Evolutionary conservation across 2,329 filamentous ascomycete genomes (phyloP).

Genomic region (Pseudocercospora eumusae): DNA sequence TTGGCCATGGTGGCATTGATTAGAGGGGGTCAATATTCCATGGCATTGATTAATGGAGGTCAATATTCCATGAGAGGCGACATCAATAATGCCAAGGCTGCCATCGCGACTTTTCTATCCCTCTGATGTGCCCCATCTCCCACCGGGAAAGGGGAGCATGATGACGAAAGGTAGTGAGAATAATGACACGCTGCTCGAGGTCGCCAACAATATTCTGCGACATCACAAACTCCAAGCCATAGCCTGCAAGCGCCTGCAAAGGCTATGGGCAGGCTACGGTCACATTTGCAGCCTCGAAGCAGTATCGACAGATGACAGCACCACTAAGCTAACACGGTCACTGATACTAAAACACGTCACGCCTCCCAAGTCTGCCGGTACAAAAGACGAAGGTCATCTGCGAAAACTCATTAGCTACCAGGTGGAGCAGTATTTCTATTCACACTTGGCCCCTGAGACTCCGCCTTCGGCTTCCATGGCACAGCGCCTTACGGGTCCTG

Average conservation of each 20-base stretch:
- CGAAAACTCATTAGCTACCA: conserved; percentile 68
- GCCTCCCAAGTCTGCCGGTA: conserved; percentile 47
- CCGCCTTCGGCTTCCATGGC: conserved; percentile 52
- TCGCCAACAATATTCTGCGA: not conserved
- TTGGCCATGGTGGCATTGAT: not conserved
- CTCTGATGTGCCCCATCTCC: too few relatives aligned
- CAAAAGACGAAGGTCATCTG: conserved; percentile 61
- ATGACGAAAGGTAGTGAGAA: too few relatives aligned
- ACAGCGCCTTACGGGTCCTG: conserved; percentile 44
- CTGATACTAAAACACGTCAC: conserved; percentile 63
- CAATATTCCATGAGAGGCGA: not conserved
- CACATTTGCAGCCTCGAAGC: conserved; percentile 59
- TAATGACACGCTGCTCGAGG: not conserved
- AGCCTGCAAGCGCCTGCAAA: conserved; percentile 39
- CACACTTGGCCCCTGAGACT: conserved; percentile 55
- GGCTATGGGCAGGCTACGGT: conserved; percentile 53
- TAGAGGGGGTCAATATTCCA: not conserved
- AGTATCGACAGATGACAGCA: conserved; percentile 22
- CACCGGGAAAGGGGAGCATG: too few relatives aligned
- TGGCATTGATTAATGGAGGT: not conserved
- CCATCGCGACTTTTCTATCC: too few relatives aligned
- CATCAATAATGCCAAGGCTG: too few relatives aligned
- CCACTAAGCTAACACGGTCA: conserved; percentile 13
- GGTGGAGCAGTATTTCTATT: conserved; percentile 68
- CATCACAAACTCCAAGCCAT: not conserved